Evolutionary conservation across 495 filamentous ascomycete genomes (phyloP), one percentile per base, ranked within the genome.

Genomic region (Lasiosphaeris hirsuta): DNA sequence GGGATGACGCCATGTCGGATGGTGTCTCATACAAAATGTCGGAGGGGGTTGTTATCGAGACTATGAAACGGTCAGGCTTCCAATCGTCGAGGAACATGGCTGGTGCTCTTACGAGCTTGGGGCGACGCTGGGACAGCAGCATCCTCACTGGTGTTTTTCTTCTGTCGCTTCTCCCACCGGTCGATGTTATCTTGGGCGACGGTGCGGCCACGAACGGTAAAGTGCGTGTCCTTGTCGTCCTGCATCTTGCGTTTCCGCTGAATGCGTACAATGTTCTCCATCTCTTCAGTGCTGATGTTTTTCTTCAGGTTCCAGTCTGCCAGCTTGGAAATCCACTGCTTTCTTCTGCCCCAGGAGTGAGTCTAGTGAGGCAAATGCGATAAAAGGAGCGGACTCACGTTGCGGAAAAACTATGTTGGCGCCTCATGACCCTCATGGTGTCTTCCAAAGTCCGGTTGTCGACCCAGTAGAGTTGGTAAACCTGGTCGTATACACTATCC

Each of bases 141-240:
- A 15, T 15, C 42, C 10, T 23, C 15, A n/a, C n/a, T n/a, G n/a
- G n/a, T n/a, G 14, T 33, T 14, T 9, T 4, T 23, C 45, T 19
- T 48, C 45, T 48, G 45, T 23, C 45, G 11, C 45, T 48, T 48
- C 19, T 48, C 7, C 45, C 45, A 48, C 10, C 45, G 45, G 7
- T 48, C 45, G 19, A 48, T 48, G 11, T 48, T 48, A 5, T 19
- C 45, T 19, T 23, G 45, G 19, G 11, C 15, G 7, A 48, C 45
- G 8, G 11, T 5, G 19, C 45, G 45, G 19, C 45, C 45, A 8
- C 45, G 14, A 19, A 48, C 45, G 14, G 45, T 48, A 15, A 48
- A 48, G 15, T 14, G 15, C 9, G 45, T 48, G 8, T 48, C 45
- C 7, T 48, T 48, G 45, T 33, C 19, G 8, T 33, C 19, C 8